Base-by-base conservation (phyloP, 1,284 basidiomycete species). In the Dichomitus squalens region DNA sequence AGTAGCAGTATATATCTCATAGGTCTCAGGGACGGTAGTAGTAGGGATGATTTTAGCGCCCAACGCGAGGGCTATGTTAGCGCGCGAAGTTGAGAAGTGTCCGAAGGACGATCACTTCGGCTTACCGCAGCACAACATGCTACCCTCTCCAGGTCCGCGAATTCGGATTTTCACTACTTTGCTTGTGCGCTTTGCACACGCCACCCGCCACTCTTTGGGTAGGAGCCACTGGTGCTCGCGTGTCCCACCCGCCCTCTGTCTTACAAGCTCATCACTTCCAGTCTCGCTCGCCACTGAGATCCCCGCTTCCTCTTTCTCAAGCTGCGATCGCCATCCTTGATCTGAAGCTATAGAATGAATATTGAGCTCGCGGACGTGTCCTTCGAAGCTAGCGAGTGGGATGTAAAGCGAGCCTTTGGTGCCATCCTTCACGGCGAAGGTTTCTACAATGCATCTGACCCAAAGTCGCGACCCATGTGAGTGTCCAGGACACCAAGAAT, bases 381-480 rank as follows among this genome's bases (percentile, higher is more conserved):
- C 29, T 72, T 68, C 55, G 72, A 76, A 18, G 79, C 78, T 11
- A 80, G 79, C 58, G 66, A 78, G 49, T 88, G 80, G 77, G 79
- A 81, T 39, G 74, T 90, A 31, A 87, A 79, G 38, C 77, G 80
- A 25, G 74, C 69, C 7, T 76, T 90, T 49, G 83, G 85, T 2
- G 54, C 65, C 12, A 73, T 84, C 47, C 71, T 90, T 1, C 87
- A 89, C 63, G 75, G 79, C 18, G 74, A 78, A 46, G 77, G 77
- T 20, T 85, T 85, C 63, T 74, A 53, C 67, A 71, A 79, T 53
- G 66, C 77, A 36, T 67, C 75, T 27, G 63, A 66, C 58, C 66
- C 70, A 21, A 69, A 70, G 46, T 58, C 60, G n/a, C 66, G 79
- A 33, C 76, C 64, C 4, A 57, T 68, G 69, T 70, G 55, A 62